Evolutionary conservation across 176 grass and related monocot genomes (phyloP).

Genomic region (Triticum urartu): DNA sequence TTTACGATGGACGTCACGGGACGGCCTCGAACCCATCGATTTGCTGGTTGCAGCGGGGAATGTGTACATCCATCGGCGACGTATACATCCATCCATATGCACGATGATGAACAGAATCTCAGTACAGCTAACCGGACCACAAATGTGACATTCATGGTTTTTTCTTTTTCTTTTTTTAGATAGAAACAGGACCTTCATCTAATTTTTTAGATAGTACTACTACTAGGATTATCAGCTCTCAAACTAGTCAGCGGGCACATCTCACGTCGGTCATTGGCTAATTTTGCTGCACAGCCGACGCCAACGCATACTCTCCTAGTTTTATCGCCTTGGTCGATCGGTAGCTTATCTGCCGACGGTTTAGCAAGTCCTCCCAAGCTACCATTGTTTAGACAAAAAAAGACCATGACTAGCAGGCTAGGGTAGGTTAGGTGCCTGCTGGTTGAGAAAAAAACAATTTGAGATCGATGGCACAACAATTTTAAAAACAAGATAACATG

Average conservation of each 20-base stretch:
- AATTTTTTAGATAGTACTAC: too few species aligned
- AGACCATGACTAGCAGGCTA: neutral
- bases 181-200: too few species aligned
- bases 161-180: too few species aligned
- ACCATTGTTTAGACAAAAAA: neutral
- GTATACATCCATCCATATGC: neutral
- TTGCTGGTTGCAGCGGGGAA: neutral
- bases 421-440: neutral
- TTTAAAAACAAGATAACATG: neutral
- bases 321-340: neutral
- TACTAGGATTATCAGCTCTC: too few species aligned
- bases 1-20: neutral
- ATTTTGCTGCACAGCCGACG: neutral
- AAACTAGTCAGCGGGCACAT: neutral
- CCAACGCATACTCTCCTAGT: neutral
- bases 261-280: neutral
- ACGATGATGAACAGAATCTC: neutral
- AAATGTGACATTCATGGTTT: too few species aligned
- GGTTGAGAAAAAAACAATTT: neutral
- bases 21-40: neutral
- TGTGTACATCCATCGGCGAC: neutral
- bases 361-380: slow-evolving; percentile 13
- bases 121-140: neutral
- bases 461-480: neutral
- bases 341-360: slow-evolving; percentile 1